phyloP scores from a whole-genome alignment of 331 rosid genomes.

The Malus hybrid region DNA sequence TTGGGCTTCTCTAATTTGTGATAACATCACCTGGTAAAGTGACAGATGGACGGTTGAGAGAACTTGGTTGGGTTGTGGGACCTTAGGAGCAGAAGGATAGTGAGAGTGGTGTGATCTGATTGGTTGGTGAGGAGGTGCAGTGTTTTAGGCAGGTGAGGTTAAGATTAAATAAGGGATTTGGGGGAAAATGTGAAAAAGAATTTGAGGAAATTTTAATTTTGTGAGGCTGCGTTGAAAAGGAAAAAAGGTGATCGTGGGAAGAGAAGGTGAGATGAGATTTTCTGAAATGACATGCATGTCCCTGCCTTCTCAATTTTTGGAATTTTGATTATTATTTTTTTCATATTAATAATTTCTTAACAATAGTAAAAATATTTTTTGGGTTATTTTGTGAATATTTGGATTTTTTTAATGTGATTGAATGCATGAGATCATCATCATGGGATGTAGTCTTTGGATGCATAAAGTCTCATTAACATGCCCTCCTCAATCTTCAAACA shows the following conservation, averaged over 20 bases:
- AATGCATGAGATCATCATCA: not conserved
- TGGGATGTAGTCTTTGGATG: not conserved
- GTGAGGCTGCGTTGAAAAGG: not conserved
- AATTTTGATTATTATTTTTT: not conserved
- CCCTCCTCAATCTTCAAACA: not conserved
- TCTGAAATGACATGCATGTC: conserved; percentile 19
- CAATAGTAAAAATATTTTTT: not conserved
- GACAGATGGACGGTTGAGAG: conserved; percentile 1
- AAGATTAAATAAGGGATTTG: conserved; percentile 8
- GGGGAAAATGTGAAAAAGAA: not conserved
- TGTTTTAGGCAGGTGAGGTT: conserved; percentile 5
- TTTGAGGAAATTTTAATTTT: too few species aligned
- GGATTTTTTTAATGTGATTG: not conserved
- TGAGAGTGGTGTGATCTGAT: conserved; percentile 10
- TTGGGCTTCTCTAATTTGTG: conserved; percentile 35
- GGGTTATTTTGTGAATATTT: not conserved
- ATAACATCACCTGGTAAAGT: conserved; percentile 1
- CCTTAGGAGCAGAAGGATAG: not conserved
- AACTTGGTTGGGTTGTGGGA: not conserved
- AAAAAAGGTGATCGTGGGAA: not conserved
- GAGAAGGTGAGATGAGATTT: not conserved
- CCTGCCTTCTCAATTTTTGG: conserved; percentile 4
- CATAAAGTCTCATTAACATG: not conserved
- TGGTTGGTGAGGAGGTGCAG: conserved; percentile 20
- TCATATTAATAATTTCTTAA: not conserved